phyloP scores from a whole-genome alignment of 2,329 filamentous ascomycete species.

The Fusarium mexicanum region DNA sequence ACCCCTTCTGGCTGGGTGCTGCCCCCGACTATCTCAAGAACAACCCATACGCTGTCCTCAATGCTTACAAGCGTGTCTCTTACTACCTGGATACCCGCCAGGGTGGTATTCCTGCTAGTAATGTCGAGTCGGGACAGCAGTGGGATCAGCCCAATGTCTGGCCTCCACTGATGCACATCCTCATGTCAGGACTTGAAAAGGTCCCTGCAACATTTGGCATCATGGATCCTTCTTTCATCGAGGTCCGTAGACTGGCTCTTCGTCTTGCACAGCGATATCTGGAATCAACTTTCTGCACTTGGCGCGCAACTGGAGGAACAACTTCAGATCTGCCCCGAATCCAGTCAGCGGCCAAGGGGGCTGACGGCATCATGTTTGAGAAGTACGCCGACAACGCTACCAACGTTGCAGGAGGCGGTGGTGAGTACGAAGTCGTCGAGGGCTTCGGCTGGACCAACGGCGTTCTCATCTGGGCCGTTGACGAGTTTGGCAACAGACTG shows the following conservation, averaged over 20 bases:
- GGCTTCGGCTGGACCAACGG: constrained; percentile 79
- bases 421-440: constrained; percentile 75
- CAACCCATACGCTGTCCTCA: constrained; percentile 66
- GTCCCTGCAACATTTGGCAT: constrained; percentile 65
- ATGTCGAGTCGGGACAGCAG: constrained; percentile 69
- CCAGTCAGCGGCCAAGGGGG: constrained; percentile 53
- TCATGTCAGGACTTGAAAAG: constrained; percentile 70
- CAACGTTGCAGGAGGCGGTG: constrained; percentile 70
- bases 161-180: constrained; percentile 72
- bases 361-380: constrained; percentile 73
- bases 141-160: constrained; percentile 78
- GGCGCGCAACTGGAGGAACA: constrained; percentile 72
- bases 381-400: constrained; percentile 71
- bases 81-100: constrained; percentile 60
- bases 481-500: constrained; percentile 67
- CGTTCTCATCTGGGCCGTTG: constrained; percentile 72
- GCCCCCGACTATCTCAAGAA: constrained; percentile 65
- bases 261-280: constrained; percentile 71
- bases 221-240: constrained; percentile 63
- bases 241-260: constrained; percentile 65
- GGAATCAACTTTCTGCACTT: constrained; percentile 75
- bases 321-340: constrained; percentile 64
- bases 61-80: constrained; percentile 63
- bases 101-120: constrained; percentile 71
- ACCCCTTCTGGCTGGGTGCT: constrained; percentile 75